Conservation (phyloP, 2,329 filamentous ascomycete genomes). For the Acephala macrosclerotiorum region DNA sequence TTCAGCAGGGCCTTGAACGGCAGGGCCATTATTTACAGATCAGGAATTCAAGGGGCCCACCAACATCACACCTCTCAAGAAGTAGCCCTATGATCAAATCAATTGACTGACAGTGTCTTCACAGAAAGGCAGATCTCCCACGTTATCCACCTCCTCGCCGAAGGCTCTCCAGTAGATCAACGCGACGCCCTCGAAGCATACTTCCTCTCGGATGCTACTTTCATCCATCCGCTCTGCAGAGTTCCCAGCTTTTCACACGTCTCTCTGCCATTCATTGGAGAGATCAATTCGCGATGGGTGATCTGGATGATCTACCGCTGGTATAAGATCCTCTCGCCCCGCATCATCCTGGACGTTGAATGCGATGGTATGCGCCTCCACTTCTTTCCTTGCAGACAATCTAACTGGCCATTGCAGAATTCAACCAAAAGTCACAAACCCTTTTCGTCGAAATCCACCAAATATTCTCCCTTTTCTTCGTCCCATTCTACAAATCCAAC, state of each 20-base stretch:
- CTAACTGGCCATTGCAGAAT: constrained; percentile 56
- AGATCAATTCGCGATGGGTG: constrained; percentile 68
- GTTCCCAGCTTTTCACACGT: constrained; percentile 62
- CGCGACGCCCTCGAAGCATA: constrained; percentile 70
- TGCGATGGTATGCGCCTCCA: constrained; percentile 52
- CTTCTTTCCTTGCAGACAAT: background rate
- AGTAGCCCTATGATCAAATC: no score
- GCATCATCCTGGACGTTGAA: constrained; percentile 72
- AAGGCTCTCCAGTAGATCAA: constrained; percentile 72
- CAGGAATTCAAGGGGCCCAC: background rate
- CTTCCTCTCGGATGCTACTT: constrained; percentile 75
- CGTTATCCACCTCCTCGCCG: constrained; percentile 73
- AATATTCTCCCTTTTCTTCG: constrained; percentile 77
- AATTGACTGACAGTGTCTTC: background rate
- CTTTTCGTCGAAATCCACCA: constrained; percentile 80
- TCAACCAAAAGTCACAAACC: constrained; percentile 68
- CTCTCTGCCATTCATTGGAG: constrained; percentile 50
- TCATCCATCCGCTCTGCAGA: constrained; percentile 80
- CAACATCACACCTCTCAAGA: background rate
- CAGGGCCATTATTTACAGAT: no score
- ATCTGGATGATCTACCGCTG: constrained; percentile 77
- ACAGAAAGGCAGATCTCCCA: constrained; percentile 65
- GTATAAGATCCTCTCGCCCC: constrained; percentile 85
- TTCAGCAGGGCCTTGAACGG: background rate
- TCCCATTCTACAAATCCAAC: constrained; percentile 76